Base-by-base conservation (phyloP, 2,329 filamentous ascomycete species). In the Blastomyces silverae region DNA sequence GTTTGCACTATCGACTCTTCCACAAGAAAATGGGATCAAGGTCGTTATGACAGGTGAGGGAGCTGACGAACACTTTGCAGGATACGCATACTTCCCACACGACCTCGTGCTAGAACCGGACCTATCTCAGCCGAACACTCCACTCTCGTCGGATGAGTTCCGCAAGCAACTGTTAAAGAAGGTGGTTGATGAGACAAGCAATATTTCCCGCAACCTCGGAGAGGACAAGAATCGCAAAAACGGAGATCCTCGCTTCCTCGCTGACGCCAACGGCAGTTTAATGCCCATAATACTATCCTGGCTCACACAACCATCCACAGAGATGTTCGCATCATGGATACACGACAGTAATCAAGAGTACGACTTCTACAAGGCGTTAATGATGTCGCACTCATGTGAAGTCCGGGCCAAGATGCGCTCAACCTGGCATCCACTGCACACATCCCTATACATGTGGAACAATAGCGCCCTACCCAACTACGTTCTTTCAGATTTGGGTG, bases 11-110 rank as follows among this genome's bases (percentile, higher is more conserved):
- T 81, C 81, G 0, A 76, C 77, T 37, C 68, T 81, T 0, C 77
- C 80, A 0, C 77, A 73, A 15, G 73, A 80, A 50, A 72, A 77
- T 11, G 82, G 82, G 8, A 77, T 81, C 70, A 83, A 83, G 65
- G 83, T 85, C 4, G 79, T 86, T 2, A 73, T 86, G 3, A 84
- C 82, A 0, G 79, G 79, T 67, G 81, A 84, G 69, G 82, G 82
- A 4, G 73, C 81, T 10, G 83, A 85, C 66, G 83, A 85, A 73
- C 76, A 80, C 61, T 85, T 85, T 69, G 79, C 75, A 1, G 84
- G 84, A 39, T 86, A 85, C 66, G 72, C 76, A 0, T 73, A 77
- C 58, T 81, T 81, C 64, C 69, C 78, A 0, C 72, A 77, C 0
- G 82, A 85, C 62, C 79, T 78, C 62, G 74, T 86, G 1, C 76